Base-by-base conservation (phyloP, 2,329 filamentous ascomycete species). In the Penicillium sp. region DNA sequence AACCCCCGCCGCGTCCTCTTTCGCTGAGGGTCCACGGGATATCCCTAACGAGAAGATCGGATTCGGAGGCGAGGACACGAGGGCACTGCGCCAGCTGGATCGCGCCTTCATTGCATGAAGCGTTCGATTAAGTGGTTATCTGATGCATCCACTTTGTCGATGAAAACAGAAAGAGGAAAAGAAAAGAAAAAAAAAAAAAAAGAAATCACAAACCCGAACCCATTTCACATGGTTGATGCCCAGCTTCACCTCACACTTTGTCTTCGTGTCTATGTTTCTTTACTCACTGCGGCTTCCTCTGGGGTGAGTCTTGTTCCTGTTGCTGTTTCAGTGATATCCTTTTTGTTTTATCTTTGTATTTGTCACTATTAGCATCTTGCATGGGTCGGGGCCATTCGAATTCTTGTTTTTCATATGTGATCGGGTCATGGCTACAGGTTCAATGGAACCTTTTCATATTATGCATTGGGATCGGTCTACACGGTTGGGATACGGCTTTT, bases 51-150 rank as follows among this genome's bases (percentile, higher is more conserved):
- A 79, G 52, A 80, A 79, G 55, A 67, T 80, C 24, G 77, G 75
- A 5, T 80, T 79, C 43, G 73, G 76, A 17, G 67, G 69, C 32
- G 83, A 87, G 64, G 84, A 87, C 57, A 77, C 77, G 53, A 74
- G 82, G 56, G 83, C 82, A 2, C 66, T 87, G 40, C 76, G 81
- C 55, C 81, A 85, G 62, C 70, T 88, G 43, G 81, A 88, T 65
- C 68, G 72, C 21, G 75, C 74, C 2, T 78, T 77, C 46, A 69
- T 62, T 7, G 67, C 67, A 33, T 71, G 53, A 64, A 12, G 19
- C 29, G 13, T 10, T 21, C 3, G 29, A 31, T 31, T 7, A 42
- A 31, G 12, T 7, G 37, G 21, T 38, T 26, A 10, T 39, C 6
- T 24, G 37, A 39, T 39, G 37, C 12, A 22, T 39, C 10, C 15